These are phyloP conservation scores for Streptanthus diversifolius DNA, from an alignment of 345 rosid genomes.

Conservation along the genomic window DNA sequence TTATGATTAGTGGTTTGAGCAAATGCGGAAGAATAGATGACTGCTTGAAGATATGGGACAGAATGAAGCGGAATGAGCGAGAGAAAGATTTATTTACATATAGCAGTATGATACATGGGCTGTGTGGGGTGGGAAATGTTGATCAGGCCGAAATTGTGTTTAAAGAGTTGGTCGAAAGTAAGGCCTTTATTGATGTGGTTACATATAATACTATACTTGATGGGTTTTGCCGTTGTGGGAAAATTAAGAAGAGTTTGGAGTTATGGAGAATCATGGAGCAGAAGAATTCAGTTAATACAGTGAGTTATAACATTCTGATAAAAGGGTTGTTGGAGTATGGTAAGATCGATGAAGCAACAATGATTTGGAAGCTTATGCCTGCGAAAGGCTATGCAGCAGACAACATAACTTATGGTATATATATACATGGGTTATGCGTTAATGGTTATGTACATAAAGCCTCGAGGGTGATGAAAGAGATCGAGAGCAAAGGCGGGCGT, in stretches of 20 bases:
- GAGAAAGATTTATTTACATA: slow-evolving; percentile 62
- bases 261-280: slow-evolving; percentile 75
- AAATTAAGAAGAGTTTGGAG: slow-evolving; percentile 60
- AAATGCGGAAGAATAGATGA: slow-evolving; percentile 66
- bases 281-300: slow-evolving; percentile 48
- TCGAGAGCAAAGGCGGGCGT: slow-evolving; percentile 41
- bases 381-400: slow-evolving; percentile 51
- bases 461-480: slow-evolving; percentile 51
- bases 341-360: slow-evolving; percentile 62
- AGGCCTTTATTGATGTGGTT: slow-evolving; percentile 54
- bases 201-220: slow-evolving; percentile 72
- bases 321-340: slow-evolving; percentile 64
- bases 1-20: slow-evolving; percentile 80
- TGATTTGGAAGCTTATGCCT: slow-evolving; percentile 56
- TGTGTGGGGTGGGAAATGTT: slow-evolving; percentile 59
- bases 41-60: slow-evolving; percentile 68
- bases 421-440: slow-evolving; percentile 75
- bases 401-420: slow-evolving; percentile 56
- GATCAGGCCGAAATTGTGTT: slow-evolving; percentile 66
- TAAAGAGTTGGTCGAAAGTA: slow-evolving; percentile 57
- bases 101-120: slow-evolving; percentile 63
- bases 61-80: slow-evolving; percentile 66
- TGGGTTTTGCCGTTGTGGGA: slow-evolving; percentile 63
- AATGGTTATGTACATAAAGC: slow-evolving; percentile 76
- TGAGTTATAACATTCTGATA: slow-evolving; percentile 71